phyloP scores from a whole-genome alignment of 345 rosid species.

The Syzygium aqueum region DNA sequence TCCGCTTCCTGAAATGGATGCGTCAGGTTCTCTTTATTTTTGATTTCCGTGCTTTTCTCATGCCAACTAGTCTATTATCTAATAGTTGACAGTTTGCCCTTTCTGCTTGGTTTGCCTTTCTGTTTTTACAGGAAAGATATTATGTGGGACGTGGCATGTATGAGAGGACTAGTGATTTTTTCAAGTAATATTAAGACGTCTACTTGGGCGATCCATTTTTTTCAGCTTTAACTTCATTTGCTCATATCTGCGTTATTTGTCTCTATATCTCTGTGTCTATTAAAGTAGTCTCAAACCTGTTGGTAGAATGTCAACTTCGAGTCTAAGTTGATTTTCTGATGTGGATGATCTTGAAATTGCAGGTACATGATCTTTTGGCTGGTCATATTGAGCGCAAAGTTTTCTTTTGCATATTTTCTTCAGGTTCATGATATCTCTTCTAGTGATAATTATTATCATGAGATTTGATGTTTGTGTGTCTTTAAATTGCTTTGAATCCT shows the following conservation, averaged over 20 bases:
- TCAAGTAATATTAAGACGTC: slow-evolving; percentile 36
- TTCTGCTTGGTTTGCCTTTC: background rate
- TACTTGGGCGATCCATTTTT: background rate
- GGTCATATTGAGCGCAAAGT: slow-evolving; percentile 65
- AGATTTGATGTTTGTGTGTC: background rate
- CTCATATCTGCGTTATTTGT: background rate
- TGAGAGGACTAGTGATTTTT: slow-evolving; percentile 78
- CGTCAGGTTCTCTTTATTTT: slow-evolving; percentile 61
- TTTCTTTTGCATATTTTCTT: slow-evolving; percentile 87
- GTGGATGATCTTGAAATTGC: slow-evolving; percentile 9
- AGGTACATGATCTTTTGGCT: slow-evolving; percentile 96
- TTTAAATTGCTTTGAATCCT: background rate
- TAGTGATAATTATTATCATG: background rate
- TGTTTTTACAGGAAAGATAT: slow-evolving; percentile 63
- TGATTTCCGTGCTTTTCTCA: background rate
- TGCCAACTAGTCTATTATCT: background rate
- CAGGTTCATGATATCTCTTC: slow-evolving; percentile 36
- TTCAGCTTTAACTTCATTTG: background rate
- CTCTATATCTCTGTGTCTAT: background rate
- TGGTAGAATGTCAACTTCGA: background rate
- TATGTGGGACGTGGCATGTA: slow-evolving; percentile 98
- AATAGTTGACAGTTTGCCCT: background rate
- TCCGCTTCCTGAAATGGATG: slow-evolving; percentile 93
- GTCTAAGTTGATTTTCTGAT: background rate
- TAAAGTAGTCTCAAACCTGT: background rate